Conservation (phyloP, 345 rosid genomes). For the Hibiscus tridactylites region DNA sequence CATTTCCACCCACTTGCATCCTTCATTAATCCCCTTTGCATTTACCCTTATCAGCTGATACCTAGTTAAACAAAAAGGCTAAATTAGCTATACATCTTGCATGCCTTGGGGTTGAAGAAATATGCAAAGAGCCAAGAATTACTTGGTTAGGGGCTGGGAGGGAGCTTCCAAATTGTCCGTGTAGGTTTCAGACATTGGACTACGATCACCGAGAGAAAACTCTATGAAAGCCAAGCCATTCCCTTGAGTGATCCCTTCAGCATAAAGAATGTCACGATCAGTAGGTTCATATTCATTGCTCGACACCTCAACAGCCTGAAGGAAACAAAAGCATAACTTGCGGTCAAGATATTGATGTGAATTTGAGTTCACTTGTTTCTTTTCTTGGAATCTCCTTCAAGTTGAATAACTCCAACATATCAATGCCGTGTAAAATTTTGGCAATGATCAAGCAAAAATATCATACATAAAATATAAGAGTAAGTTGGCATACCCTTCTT, state of each 20-base stretch:
- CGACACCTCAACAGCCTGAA: not conserved
- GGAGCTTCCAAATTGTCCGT: not conserved
- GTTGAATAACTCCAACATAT: too few species aligned
- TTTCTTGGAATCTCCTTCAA: too few species aligned
- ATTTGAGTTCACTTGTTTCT: not conserved
- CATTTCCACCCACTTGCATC: constrained; percentile 99
- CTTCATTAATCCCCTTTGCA: constrained; percentile 86
- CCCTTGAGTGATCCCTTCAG: not conserved
- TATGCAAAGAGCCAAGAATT: not conserved
- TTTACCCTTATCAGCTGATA: constrained; percentile 75
- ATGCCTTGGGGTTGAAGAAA: not conserved
- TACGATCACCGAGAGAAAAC: not conserved
- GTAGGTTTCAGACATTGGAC: not conserved
- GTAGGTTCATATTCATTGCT: not conserved
- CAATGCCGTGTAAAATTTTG: not conserved
- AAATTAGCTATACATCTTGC: too few species aligned
- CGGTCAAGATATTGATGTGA: not conserved
- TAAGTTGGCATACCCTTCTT: not conserved
- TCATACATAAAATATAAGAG: not conserved
- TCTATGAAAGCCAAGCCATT: not conserved
- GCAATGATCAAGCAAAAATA: not conserved
- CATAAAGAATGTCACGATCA: not conserved
- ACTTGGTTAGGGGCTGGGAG: not conserved
- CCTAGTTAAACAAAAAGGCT: not conserved
- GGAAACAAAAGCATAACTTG: not conserved